phyloP scores from a whole-genome alignment of 352 stramenopile genomes.

The Globisporangium spiculum region DNA sequence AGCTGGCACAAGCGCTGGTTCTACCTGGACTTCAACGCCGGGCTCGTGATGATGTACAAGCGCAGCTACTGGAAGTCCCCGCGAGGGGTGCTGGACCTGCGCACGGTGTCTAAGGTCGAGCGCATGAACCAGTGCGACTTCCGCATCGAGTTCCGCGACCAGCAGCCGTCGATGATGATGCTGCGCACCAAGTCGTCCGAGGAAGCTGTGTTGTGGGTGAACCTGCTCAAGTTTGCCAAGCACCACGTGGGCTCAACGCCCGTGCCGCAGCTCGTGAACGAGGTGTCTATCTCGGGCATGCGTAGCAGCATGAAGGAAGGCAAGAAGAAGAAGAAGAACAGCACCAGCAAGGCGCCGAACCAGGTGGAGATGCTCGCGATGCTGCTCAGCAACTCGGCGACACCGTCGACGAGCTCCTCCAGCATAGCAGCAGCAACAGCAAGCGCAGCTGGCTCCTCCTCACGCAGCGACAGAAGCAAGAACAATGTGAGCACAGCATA shows the following conservation, averaged over 20 bases:
- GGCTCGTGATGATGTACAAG: slow-evolving; percentile 77
- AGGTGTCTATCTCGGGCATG: slow-evolving; percentile 20
- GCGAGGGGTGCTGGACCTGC: slow-evolving; percentile 70
- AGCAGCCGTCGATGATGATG: slow-evolving; percentile 44
- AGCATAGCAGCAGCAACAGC: slow-evolving; percentile 8
- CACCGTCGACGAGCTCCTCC: neutral
- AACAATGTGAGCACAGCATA: slow-evolving; percentile 13
- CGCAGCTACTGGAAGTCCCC: slow-evolving; percentile 82
- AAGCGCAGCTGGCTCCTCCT: neutral
- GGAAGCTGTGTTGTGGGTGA: slow-evolving; percentile 73
- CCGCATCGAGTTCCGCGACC: slow-evolving; percentile 56
- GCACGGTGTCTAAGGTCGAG: slow-evolving; percentile 54
- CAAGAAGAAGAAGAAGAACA: slow-evolving; percentile 34
- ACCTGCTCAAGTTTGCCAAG: slow-evolving; percentile 64
- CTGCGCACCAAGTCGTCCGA: slow-evolving; percentile 55
- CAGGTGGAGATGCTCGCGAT: slow-evolving; percentile 44
- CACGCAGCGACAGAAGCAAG: neutral
- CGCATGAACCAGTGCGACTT: slow-evolving; percentile 73
- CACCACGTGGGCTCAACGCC: slow-evolving; percentile 33
- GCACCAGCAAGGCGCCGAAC: slow-evolving; percentile 18
- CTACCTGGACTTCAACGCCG: slow-evolving; percentile 73
- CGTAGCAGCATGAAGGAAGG: slow-evolving; percentile 27
- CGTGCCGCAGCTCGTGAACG: slow-evolving; percentile 17
- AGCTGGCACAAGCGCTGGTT: slow-evolving; percentile 84
- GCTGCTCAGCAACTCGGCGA: slow-evolving; percentile 35